Percentiles rank a stretch among this genome's conserved stretches.
These are phyloP conservation scores for Aspergillus ellipticus DNA, from an alignment of 495 filamentous ascomycete genomes.

Conservation along the genomic window DNA sequence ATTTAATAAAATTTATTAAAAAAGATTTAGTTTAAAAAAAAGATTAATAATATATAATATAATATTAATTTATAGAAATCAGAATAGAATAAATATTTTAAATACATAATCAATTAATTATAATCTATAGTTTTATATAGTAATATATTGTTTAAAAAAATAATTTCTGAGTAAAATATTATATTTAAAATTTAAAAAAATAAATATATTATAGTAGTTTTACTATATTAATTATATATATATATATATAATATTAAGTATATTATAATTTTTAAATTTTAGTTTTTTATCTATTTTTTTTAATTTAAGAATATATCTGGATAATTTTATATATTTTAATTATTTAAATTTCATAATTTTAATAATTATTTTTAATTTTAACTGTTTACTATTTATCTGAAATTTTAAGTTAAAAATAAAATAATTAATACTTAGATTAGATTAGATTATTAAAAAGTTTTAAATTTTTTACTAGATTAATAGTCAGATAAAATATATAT, in stretches of 20 bases:
- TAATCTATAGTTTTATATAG: conserved; percentile 5
- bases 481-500: conserved; percentile 12
- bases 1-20: too few species aligned
- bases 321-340: conserved; percentile 8
- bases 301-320: too few species aligned
- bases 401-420: too few species aligned
- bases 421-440: background rate
- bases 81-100: too few species aligned
- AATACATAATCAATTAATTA: background rate
- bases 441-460: too few species aligned
- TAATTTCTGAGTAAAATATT: too few species aligned
- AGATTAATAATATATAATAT: conserved; percentile 6
- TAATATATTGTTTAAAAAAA: background rate
- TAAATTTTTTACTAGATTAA: conserved; percentile 7
- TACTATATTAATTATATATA: background rate
- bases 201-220: background rate
- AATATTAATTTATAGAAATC: conserved; percentile 6
- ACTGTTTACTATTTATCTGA: too few species aligned
- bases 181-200: too few species aligned
- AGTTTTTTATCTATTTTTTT: too few species aligned
- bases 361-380: too few species aligned
- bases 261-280: too few species aligned
- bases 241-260: too few species aligned
- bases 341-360: conserved; percentile 10
- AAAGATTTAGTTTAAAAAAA: conserved; percentile 2